Base-by-base conservation (phyloP, 768 basidiomycete species). In the Chalciporus piperatus region DNA sequence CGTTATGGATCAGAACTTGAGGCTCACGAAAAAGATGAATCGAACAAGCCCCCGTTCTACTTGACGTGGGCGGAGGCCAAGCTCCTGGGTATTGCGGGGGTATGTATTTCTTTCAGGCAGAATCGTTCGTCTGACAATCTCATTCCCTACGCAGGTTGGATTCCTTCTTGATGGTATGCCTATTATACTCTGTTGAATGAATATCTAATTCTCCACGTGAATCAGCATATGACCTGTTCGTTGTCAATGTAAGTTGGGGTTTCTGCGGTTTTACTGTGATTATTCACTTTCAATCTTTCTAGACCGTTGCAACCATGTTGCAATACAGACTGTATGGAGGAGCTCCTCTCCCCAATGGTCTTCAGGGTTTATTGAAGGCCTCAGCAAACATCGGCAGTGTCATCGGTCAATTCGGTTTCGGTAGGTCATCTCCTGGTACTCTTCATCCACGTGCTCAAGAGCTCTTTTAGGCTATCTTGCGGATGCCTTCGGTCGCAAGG, bases 391-490 rank as follows among this genome's bases (percentile, higher is more conserved):
- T 87, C 23, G 89, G 89, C 8, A 89, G 80, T 45, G 69, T 92
- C 40, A 63, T 85, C 16, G 89, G 89, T 43, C 87, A 90, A 63
- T 64, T 91, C 9, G 59, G 87, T 46, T 89, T 92, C 59, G 89
- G 89, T 50, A 88, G 78, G 76, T 25, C 16, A 37, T 19, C 12
- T 25, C 9, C 5, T 5, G 4, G 48, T n/a, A 8, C 17, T 7
- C 2, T 37, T 23, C n/a, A 28, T 37, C 4, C 25, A 28, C 35
- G 3, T 9, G 4, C 35, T 42, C 12, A 37, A 16, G 9, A 32
- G 2, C 27, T 17, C 19, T 28, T 41, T 23, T 48, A 83, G 83
- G 84, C 12, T 85, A 84, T 54, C 76, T 92, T 30, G 87, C 87
- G 6, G 89, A 91, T 70, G 42, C 78, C 20, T 66, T 90, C 35